Conservation (phyloP, 371 early-diverging fungal genomes). For the Circinella minor region DNA sequence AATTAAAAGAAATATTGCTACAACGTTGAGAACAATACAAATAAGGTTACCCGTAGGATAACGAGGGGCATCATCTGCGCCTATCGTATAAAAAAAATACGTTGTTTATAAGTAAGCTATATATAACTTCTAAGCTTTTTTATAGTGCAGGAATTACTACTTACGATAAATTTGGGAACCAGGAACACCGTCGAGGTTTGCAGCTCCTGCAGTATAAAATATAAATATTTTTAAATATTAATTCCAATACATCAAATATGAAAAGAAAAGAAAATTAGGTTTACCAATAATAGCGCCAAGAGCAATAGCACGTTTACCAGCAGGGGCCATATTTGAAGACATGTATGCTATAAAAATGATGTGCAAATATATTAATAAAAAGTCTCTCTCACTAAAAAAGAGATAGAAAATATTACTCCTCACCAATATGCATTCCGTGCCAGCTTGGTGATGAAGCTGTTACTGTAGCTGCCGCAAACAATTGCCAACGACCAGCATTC, state of each 20-base stretch:
- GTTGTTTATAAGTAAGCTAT: not conserved
- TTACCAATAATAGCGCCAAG: constrained; percentile 46
- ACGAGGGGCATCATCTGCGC: constrained; percentile 43
- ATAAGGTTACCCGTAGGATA: constrained; percentile 45
- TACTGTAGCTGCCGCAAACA: constrained; percentile 43
- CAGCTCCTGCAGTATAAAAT: constrained; percentile 12
- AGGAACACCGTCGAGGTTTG: constrained; percentile 40
- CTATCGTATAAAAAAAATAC: not conserved
- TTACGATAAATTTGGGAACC: constrained; percentile 28
- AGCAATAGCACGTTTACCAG: constrained; percentile 55
- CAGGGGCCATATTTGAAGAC: constrained; percentile 53
- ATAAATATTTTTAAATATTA: too few relatives aligned
- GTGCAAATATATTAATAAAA: not conserved
- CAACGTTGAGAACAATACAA: constrained; percentile 27
- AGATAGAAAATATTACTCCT: not conserved
- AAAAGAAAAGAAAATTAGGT: too few relatives aligned
- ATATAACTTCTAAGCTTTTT: too few relatives aligned
- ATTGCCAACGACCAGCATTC: constrained; percentile 38
- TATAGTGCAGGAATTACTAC: not conserved
- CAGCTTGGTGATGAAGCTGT: constrained; percentile 35
- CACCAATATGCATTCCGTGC: constrained; percentile 50
- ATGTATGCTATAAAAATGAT: constrained; percentile 37
- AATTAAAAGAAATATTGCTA: constrained; percentile 22
- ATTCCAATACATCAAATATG: too few relatives aligned
- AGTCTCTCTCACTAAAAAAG: not conserved